These are phyloP conservation scores for Neurospora pannonica DNA, from an alignment of 495 filamentous ascomycete species.

Conservation along the genomic window DNA sequence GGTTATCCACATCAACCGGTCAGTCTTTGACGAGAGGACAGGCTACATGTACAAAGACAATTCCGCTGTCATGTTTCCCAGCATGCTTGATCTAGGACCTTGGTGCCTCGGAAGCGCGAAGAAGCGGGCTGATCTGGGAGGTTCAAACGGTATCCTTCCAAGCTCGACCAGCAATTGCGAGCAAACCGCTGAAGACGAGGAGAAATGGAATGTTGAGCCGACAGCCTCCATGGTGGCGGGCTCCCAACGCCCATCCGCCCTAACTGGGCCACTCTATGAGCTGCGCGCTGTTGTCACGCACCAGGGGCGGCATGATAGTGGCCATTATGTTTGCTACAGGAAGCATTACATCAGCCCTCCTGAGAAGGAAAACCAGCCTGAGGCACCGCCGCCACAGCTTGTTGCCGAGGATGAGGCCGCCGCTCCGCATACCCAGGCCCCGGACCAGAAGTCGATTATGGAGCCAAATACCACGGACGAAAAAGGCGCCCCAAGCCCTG, in stretches of 20 bases:
- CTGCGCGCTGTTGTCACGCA: conserved; percentile 83
- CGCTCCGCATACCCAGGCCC: background rate
- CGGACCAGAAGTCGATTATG: background rate
- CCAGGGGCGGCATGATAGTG: conserved; percentile 84
- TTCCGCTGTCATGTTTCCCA: conserved; percentile 67
- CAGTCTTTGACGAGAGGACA: conserved; percentile 74
- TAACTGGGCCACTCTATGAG: conserved; percentile 57
- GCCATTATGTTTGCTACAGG: conserved; percentile 89
- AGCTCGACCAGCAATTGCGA: conserved; percentile 1
- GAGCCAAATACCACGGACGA: background rate
- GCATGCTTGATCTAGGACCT: conserved; percentile 56
- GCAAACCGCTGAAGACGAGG: conserved; percentile 25
- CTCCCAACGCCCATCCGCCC: conserved; percentile 25
- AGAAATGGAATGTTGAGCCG: conserved; percentile 61
- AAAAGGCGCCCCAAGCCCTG: background rate
- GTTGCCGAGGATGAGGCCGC: background rate
- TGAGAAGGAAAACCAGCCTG: background rate
- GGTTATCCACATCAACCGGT: conserved; percentile 82
- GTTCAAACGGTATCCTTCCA: background rate
- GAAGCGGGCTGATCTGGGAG: background rate
- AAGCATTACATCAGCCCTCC: conserved; percentile 34
- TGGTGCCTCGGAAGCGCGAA: conserved; percentile 63
- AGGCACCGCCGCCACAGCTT: conserved; percentile 1
- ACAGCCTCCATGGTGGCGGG: conserved; percentile 58
- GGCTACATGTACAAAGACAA: conserved; percentile 74